phyloP scores from a whole-genome alignment of 352 stramenopile species.

The Phytopythium chamaehyphon region DNA sequence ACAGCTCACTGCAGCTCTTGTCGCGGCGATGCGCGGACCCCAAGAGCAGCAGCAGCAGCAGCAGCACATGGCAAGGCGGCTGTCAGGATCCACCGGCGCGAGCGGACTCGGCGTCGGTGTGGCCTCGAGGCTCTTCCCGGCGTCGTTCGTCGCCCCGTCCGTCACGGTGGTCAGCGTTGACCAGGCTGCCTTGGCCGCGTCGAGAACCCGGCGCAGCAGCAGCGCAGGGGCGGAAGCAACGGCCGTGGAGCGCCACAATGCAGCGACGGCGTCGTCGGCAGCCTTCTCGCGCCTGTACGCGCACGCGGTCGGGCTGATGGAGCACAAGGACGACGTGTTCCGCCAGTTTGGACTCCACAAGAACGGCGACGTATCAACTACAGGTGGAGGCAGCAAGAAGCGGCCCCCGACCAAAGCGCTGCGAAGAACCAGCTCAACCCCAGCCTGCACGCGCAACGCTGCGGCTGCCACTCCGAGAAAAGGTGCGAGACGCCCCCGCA shows the following conservation, averaged over 20 bases:
- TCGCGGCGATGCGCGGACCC: no score
- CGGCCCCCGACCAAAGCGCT: neutral
- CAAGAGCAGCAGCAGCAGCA: no score
- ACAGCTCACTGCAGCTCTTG: no score
- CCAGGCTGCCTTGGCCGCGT: neutral
- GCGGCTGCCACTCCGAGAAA: neutral
- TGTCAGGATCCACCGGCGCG: no score
- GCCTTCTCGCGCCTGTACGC: constrained; percentile 55
- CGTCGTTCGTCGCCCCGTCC: constrained; percentile 2
- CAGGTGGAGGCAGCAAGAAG: neutral
- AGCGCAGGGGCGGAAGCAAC: neutral
- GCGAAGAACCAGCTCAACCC: neutral
- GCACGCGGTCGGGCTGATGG: constrained; percentile 43
- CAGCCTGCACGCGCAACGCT: neutral
- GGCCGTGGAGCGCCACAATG: neutral
- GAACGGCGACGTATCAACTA: neutral
- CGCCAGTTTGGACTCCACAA: constrained; percentile 51
- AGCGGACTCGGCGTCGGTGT: neutral
- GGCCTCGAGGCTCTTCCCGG: constrained; percentile 2
- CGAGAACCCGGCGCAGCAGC: neutral
- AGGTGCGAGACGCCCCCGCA: neutral
- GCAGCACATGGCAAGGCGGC: no score
- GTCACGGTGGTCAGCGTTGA: neutral
- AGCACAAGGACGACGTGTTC: constrained; percentile 59
- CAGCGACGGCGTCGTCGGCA: constrained; percentile 6